Evolutionary conservation across 1,284 basidiomycete genomes (phyloP), one percentile per base, ranked within the genome.

Genomic region (Ustilago bromivora): DNA sequence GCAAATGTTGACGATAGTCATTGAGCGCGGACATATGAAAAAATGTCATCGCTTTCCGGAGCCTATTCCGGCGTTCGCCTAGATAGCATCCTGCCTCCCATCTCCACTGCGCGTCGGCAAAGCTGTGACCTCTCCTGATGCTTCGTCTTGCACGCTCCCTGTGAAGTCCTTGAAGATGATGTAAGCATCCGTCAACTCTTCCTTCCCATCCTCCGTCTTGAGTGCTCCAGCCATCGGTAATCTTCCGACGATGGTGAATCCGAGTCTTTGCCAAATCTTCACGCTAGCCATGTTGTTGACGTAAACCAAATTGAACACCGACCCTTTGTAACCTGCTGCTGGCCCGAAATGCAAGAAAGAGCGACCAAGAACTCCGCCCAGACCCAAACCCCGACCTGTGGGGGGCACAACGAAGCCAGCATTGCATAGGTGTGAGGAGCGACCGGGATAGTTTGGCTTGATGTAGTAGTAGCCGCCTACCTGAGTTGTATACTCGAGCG

Each of bases 231-330:
- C 96, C 51, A 91, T 89, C 13, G 95, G 96, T 72, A 98, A 93
- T 57, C 90, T 86, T 0, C 96, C 96, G 1, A 91, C 92, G 72
- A 93, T 92, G 15, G 88, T 89, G 87, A 98, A 98, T 9, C 92
- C 91, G 1, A 96, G 89, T 36, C 88, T 87, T 78, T 98, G 94
- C 95, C 96, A 98, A 53, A 97, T 89, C 79, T 84, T 91, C 67
- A 93, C 87, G 63, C 91, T 92, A 13, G 92, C 92, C 51, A 88
- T 86, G 86, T 93, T 94, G 88, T 92, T 94, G 43, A 91, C 91
- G 87, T 93, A 98, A 40, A 97, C 95, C 54, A 98, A 89, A 85
- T 98, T 98, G 89, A 97, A 98, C 17, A 98, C 93, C 80, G 92
- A 94, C 0, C 91, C 93, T 79, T 91, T 89, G 88, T 96, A 98